Conservation (phyloP, 768 basidiomycete genomes). For the Sporobolomyces roseus region DNA sequence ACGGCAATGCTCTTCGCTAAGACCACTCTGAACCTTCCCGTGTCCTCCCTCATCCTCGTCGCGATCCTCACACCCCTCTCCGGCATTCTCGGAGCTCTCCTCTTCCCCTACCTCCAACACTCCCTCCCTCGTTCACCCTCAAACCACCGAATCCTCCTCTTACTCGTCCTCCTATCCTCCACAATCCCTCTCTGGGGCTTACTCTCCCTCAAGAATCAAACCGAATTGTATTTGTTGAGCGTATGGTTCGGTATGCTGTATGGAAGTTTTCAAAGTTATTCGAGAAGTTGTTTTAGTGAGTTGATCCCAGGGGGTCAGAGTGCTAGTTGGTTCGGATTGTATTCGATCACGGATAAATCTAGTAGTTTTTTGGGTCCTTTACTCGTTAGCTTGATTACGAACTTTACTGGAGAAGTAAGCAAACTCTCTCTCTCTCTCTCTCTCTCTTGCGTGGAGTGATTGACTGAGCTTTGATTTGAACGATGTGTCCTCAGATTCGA, state of each 20-base stretch:
- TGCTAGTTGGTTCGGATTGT: slow-evolving; percentile 79
- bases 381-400: slow-evolving; percentile 80
- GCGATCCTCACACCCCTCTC: slow-evolving; percentile 54
- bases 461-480: neutral
- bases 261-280: slow-evolving; percentile 87
- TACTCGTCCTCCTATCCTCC: slow-evolving; percentile 68
- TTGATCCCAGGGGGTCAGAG: slow-evolving; percentile 82
- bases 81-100: slow-evolving; percentile 79
- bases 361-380: slow-evolving; percentile 82
- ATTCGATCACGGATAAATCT: slow-evolving; percentile 64
- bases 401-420: slow-evolving; percentile 65
- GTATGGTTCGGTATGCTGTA: slow-evolving; percentile 75
- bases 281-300: slow-evolving; percentile 79
- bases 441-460: neutral
- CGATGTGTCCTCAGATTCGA: slow-evolving; percentile 59
- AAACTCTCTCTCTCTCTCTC: neutral
- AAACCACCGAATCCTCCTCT: slow-evolving; percentile 54
- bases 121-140: slow-evolving; percentile 64
- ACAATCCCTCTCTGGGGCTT: slow-evolving; percentile 59
- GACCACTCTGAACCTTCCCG: slow-evolving; percentile 73
- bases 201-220: slow-evolving; percentile 70
- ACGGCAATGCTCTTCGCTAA: slow-evolving; percentile 90
- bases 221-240: slow-evolving; percentile 80
- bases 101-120: slow-evolving; percentile 68
- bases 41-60: slow-evolving; percentile 58